Evolutionary conservation across 176 grass and related monocot genomes (phyloP).

Genomic region (Oryza longistaminata): DNA sequence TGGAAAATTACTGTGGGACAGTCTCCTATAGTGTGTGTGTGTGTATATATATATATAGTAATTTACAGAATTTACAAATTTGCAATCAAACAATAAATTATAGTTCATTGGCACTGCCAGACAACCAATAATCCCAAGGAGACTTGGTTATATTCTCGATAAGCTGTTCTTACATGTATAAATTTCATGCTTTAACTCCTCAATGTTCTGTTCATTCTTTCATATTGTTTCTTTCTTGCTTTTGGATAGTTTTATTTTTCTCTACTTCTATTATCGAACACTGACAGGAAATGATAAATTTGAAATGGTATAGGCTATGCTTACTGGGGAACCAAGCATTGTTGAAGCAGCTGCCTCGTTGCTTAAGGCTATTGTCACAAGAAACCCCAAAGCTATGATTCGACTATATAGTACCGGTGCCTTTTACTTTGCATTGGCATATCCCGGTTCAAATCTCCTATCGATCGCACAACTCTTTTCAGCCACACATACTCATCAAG

Average conservation of each 20-base stretch:
- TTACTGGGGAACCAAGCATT: conserved; percentile 95
- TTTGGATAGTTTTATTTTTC: neutral
- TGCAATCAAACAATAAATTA: too few relatives aligned
- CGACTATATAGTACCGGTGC: conserved; percentile 89
- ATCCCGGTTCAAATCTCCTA: conserved; percentile 94
- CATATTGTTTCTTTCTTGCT: conserved; percentile 25
- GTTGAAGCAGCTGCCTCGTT: conserved; percentile 86
- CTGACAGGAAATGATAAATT: conserved; percentile 5
- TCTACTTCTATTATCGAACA: neutral
- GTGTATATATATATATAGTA: too few relatives aligned
- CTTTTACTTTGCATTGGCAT: conserved; percentile 92
- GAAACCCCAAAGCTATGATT: conserved; percentile 98
- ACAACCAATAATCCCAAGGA: neutral
- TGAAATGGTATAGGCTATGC: conserved; percentile 67
- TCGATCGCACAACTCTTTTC: conserved; percentile 90
- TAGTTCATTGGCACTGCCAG: neutral
- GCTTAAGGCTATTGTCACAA: conserved; percentile 94
- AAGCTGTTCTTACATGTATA: conserved; percentile 26
- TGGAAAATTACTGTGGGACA: too few relatives aligned
- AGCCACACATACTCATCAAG: conserved; percentile 91
- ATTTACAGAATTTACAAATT: too few relatives aligned
- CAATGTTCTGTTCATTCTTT: neutral
- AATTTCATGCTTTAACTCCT: conserved; percentile 17
- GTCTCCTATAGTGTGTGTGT: too few relatives aligned
- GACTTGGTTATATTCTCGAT: conserved; percentile 18